A percentile compares a stretch with the other conserved stretches of the same genome.
These are phyloP conservation scores for Candida tunisiensis DNA, from an alignment of 1,139 yeast genomes.

Conservation along the genomic window DNA sequence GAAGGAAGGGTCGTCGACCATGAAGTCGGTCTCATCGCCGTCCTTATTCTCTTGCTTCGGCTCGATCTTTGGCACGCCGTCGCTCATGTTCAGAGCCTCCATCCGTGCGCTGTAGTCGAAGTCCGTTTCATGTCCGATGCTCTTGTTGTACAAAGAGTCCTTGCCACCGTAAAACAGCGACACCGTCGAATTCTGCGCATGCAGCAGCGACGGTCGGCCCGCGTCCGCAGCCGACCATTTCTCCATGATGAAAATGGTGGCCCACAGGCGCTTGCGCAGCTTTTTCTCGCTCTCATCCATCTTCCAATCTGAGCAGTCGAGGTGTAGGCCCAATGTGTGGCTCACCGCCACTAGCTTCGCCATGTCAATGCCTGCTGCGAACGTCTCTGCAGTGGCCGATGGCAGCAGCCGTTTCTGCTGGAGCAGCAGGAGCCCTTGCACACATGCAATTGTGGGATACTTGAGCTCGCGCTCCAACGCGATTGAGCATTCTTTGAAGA, in stretches of 20 bases:
- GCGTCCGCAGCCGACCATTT: slow-evolving; percentile 19
- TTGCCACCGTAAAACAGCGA: too few relatives aligned
- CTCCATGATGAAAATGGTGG: slow-evolving; percentile 18
- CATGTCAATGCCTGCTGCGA: slow-evolving; percentile 13
- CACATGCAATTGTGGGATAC: slow-evolving; percentile 25
- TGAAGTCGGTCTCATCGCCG: too few relatives aligned
- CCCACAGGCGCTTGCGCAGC: slow-evolving; percentile 19
- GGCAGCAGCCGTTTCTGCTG: slow-evolving; percentile 17
- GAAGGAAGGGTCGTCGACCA: slow-evolving; percentile 16
- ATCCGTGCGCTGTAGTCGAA: too few relatives aligned
- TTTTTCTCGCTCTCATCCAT: slow-evolving; percentile 15
- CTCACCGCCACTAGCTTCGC: slow-evolving; percentile 17
- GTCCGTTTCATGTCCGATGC: too few relatives aligned
- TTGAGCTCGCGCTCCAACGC: slow-evolving; percentile 17
- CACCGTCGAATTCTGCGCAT: slow-evolving; percentile 9
- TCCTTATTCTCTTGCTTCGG: too few relatives aligned
- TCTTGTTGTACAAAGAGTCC: too few relatives aligned
- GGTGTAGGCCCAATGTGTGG: slow-evolving; percentile 19
- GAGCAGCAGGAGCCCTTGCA: slow-evolving; percentile 24
- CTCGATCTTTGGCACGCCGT: too few relatives aligned
- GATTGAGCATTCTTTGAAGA: slow-evolving; percentile 16
- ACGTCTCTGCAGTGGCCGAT: slow-evolving; percentile 18
- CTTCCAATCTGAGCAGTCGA: slow-evolving; percentile 19
- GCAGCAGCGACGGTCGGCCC: slow-evolving; percentile 17
- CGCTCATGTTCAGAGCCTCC: too few relatives aligned